These are phyloP conservation scores for Ganoderma sinense DNA, from an alignment of 1,284 basidiomycete species.

Conservation along the genomic window DNA sequence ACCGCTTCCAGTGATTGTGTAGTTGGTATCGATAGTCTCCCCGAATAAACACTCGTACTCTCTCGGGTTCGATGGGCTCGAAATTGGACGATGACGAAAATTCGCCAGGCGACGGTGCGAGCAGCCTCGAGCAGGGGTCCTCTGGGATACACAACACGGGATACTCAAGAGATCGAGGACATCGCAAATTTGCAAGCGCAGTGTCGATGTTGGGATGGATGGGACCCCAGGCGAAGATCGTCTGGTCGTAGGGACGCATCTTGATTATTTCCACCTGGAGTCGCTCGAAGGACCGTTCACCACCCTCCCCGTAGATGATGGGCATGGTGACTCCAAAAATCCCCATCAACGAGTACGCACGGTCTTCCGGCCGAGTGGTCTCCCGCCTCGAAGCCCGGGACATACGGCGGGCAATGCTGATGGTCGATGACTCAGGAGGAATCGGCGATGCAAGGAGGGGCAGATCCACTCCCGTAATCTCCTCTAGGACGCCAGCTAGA, in stretches of 20 bases:
- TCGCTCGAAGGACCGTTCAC: background rate
- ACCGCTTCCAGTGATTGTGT: no score
- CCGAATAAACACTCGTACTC: no score
- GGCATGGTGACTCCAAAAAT: background rate
- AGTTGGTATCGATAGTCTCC: no score
- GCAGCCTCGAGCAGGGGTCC: no score
- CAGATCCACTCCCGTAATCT: background rate
- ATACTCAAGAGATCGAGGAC: no score
- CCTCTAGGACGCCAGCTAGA: background rate
- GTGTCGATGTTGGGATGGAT: background rate
- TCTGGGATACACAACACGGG: no score
- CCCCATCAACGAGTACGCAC: background rate
- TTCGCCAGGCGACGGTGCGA: no score
- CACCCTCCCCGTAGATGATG: background rate
- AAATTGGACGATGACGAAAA: no score
- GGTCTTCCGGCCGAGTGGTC: background rate
- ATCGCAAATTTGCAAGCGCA: background rate
- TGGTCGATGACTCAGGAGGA: no score
- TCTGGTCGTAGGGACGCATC: background rate
- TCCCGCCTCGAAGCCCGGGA: background rate
- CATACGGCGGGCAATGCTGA: background rate
- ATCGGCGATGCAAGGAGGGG: background rate
- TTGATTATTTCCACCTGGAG: background rate
- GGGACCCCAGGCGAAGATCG: background rate
- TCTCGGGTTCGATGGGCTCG: no score